Base-by-base conservation (phyloP, 208 protist genomes). In the Trypanosoma cruzi region DNA sequence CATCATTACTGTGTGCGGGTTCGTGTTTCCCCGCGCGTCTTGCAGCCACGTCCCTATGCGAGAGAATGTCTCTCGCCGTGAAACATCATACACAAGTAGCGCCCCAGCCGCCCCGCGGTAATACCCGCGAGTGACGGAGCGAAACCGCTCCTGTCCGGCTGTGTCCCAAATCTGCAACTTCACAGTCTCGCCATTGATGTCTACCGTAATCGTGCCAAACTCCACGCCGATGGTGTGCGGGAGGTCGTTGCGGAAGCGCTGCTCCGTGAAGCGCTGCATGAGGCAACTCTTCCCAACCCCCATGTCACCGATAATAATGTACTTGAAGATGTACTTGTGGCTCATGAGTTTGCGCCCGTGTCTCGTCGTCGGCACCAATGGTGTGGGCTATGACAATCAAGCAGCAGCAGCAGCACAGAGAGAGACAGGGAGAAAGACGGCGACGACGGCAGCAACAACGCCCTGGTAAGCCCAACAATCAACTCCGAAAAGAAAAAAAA, bases 81-180 rank as follows among this genome's bases (percentile, higher is more conserved):
- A 98, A 60, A 98, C 95, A 66, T 99, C 97, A 69, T 98, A 99
- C 8, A 99, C 98, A 42, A 99, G 81, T 14, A 99, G 79, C 13
- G 96, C 97, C 32, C 93, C 97, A 6, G 97, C 96, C 13, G 98
- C 97, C 20, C 97, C 97, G 49, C 97, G 86, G 76, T 99, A 99
- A 86, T 98, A 99, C 36, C 89, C 93, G n/a, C 92, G 90, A 0
- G 95, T 98, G 36, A 98, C 92, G 14, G 96, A 96, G 26, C 96
- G 86, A 73, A 96, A 96, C 46, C 90, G 77, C 71, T 96, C 90
- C 68, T 93, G 86, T 7, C 93, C 96, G 1, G 97, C 96, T 0
- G 97, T 99, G 74, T 99, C 97, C 96, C 97, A 99, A 76, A 99
- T 99, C 72, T 99, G 97, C 49, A 99, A 82, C 86, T 99, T 99